Conservation (phyloP, 2,329 filamentous ascomycete species). For the Xylaria hypoxylon region DNA sequence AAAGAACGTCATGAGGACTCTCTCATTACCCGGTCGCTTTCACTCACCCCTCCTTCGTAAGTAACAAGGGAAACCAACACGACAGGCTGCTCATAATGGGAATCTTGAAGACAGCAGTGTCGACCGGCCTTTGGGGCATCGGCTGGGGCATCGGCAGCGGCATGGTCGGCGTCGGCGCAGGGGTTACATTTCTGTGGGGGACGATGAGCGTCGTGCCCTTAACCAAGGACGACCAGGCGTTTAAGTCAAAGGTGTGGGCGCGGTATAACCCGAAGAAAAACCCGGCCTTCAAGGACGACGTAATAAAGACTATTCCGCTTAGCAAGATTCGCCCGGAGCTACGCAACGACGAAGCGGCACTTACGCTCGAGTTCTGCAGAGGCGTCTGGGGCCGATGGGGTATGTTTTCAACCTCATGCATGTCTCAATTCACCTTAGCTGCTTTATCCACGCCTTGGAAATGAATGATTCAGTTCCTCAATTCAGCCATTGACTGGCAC, state of each 20-base stretch:
- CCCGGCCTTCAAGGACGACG: conserved; percentile 72
- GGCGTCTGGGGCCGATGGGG: conserved; percentile 75
- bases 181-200: conserved; percentile 64
- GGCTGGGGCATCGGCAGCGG: conserved; percentile 61
- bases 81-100: conserved; percentile 57
- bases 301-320: conserved; percentile 71
- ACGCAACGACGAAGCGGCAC: conserved; percentile 66
- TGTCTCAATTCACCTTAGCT: neutral
- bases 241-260: conserved; percentile 66
- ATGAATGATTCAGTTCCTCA: neutral
- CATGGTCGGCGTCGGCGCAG: conserved; percentile 60
- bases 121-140: conserved; percentile 59
- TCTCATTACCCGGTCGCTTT: neutral
- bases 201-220: conserved; percentile 69
- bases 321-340: conserved; percentile 73
- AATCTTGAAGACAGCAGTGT: conserved; percentile 58
- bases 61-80: neutral
- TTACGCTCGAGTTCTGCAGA: conserved; percentile 74
- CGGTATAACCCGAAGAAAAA: conserved; percentile 72
- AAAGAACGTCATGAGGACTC: neutral
- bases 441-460: neutral
- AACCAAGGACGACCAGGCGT: conserved; percentile 69
- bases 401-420: conserved; percentile 53
- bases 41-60: neutral
- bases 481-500: conserved; percentile 17